Base-by-base conservation (phyloP, 2,329 filamentous ascomycete genomes). In the Diaporthe sp. region DNA sequence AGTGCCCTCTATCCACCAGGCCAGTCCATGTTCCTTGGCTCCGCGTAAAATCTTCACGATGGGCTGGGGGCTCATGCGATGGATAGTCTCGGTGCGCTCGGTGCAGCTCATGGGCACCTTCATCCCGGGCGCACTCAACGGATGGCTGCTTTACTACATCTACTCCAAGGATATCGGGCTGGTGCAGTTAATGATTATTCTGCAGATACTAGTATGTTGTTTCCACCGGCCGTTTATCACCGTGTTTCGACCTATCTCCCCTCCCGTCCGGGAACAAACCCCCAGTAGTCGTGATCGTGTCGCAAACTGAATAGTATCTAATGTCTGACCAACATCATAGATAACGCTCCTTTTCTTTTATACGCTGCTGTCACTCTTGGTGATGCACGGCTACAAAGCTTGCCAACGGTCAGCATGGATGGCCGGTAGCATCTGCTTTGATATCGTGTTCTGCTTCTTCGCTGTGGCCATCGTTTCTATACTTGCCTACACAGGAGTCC, bases 121-220 rank as follows among this genome's bases (percentile, higher is more conserved):
- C 30, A 75, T 78, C 17, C 80, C 80, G 13, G 79, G 80, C n/a
- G 76, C 75, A 19, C 77, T 83, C 69, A 84, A 85, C 68, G 83
- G 82, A 22, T 84, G 81, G 66, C 76, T 85, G 57, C 78, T 83
- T 3, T 79, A 79, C 35, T 79, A 79, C 50, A 80, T 84, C 33
- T 77, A 80, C 33, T 47, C 70, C 38, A 80, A 80, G 25, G 72
- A 69, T 2, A 76, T 82, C 10, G 80, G 80, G 10, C 75, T 82
- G 15, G 75, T 81, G 12, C 38, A 77, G 2, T 77, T 75, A 22
- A 81, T 84, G 79, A 73, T 80, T 30, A 73, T 80, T 13, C 74
- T 84, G 30, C 82, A 84, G 77, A 73, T 83, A 67, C 76, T 85
- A 80, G 83, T 85, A 78, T 75, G 82, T 79, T 25, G 28, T 45